A percentile compares a stretch with the other conserved stretches of the same genome.
Evolutionary conservation across 345 rosid genomes (phyloP).

Genomic region (Garcia nutans): DNA sequence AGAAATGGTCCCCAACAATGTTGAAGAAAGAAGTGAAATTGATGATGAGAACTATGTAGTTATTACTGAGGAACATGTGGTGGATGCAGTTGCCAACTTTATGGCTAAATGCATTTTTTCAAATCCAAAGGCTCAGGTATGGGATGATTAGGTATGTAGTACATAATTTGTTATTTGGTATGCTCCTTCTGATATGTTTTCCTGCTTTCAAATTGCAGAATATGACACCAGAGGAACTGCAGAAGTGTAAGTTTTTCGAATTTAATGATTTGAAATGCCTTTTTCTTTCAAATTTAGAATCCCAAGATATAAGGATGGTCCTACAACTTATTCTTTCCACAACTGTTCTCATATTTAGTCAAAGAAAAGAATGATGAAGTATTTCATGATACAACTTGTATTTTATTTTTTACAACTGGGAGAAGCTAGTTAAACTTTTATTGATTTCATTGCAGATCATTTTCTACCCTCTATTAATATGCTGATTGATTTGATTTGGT

Average conservation of each 20-base stretch:
- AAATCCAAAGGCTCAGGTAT: constrained; percentile 78
- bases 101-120: constrained; percentile 87
- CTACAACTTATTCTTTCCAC: not conserved
- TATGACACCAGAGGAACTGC: constrained; percentile 77
- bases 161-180: not conserved
- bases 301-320: constrained; percentile 1
- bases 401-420: not conserved
- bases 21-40: constrained; percentile 73
- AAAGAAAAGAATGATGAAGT: not conserved
- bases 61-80: constrained; percentile 74
- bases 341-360: not conserved
- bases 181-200: constrained; percentile 23
- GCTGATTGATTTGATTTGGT: too few species aligned
- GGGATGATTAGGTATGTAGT: not conserved
- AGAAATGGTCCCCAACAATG: constrained; percentile 75
- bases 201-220: constrained; percentile 48
- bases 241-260: constrained; percentile 54
- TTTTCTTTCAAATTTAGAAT: not conserved
- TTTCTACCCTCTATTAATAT: too few species aligned
- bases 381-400: not conserved
- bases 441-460: too few species aligned
- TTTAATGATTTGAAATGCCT: constrained; percentile 6
- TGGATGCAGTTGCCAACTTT: constrained; percentile 87
- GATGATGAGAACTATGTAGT: constrained; percentile 77
- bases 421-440: not conserved